Base-by-base conservation (phyloP, 176 grass and related monocot species). In the Metroxylon sagu region DNA sequence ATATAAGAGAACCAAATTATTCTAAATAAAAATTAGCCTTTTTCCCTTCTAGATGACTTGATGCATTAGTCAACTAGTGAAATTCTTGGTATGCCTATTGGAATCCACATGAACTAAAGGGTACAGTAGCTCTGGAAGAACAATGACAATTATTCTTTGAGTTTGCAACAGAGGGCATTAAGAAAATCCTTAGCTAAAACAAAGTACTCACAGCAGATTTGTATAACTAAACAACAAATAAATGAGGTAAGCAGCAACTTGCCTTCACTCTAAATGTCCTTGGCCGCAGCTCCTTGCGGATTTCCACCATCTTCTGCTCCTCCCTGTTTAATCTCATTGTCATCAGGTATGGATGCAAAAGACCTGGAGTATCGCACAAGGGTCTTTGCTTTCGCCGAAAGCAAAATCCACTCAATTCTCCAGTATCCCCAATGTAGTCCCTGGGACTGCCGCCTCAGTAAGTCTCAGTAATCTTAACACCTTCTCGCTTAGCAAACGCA, bases 321-420 rank as follows among this genome's bases (percentile, higher is more conserved):
- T 87, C 92, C 12, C 67, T 78, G 31, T 66, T 90, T 50, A 96
- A 74, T 67, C 86, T 83, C 77, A 90, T 85, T 27, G 74, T 52
- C 74, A 96, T 79, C 21, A 96, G 73, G 57, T 89, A 86, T 5
- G 83, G 86, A 62, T 96, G 92, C 62, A 96, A 74, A 65, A 96
- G 73, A 27, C 92, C 92, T 12, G 92, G 92, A 65, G 92, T 96
- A 55, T 96, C 92, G 70, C 82, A 96, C 92, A 96, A n/a, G n/a
- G n/a, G n/a, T 87, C 64, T 96, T 96, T 29, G 84, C 92, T 62
- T 96, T 96, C 43, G 92, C 86, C 39, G 92, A n/a, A n/a, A n/a
- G 92, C 62, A 96, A 79, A 73, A 96, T 80, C 18, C 83, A n/a
- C 80, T 14, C 74, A 75, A 90, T 76, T 52, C 83, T 86, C n/a